Conservation (phyloP, 176 grass and related monocot genomes). For the Eragrostis curvula region DNA sequence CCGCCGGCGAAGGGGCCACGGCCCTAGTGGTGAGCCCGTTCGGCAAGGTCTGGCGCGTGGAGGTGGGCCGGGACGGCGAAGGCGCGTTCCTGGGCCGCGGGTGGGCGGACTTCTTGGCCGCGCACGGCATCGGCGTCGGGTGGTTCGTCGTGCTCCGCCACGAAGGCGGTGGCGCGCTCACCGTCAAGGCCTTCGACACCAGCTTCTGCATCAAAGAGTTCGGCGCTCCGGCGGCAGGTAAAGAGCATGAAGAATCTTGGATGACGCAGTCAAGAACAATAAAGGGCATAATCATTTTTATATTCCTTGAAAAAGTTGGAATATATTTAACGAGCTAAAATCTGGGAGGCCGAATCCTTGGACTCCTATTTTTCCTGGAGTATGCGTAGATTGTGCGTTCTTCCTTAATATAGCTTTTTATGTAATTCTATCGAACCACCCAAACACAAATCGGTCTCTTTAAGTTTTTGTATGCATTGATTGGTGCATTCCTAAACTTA, state of each 20-base stretch:
- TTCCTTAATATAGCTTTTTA: too few species aligned
- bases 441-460: too few species aligned
- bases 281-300: too few species aligned
- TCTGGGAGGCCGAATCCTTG: too few species aligned
- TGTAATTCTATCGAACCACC: too few species aligned
- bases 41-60: slow-evolving; percentile 40
- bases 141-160: slow-evolving; percentile 45
- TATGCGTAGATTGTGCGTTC: too few species aligned
- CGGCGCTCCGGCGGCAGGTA: neutral
- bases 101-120: slow-evolving; percentile 42
- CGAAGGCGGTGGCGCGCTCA: slow-evolving; percentile 16
- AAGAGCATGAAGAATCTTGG: neutral
- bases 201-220: slow-evolving; percentile 27
- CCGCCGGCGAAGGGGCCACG: neutral
- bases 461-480: too few species aligned
- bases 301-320: too few species aligned
- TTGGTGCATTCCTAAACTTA: neutral
- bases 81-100: slow-evolving; percentile 41
- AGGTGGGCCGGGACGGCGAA: slow-evolving; percentile 32
- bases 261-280: neutral
- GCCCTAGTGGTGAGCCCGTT: slow-evolving; percentile 31
- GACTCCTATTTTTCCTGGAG: too few species aligned
- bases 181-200: slow-evolving; percentile 43
- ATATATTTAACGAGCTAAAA: too few species aligned
- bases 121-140: slow-evolving; percentile 29